Evolutionary conservation across 140 eudicot genomes (phyloP).

Genomic region (Senecio squalidus): DNA sequence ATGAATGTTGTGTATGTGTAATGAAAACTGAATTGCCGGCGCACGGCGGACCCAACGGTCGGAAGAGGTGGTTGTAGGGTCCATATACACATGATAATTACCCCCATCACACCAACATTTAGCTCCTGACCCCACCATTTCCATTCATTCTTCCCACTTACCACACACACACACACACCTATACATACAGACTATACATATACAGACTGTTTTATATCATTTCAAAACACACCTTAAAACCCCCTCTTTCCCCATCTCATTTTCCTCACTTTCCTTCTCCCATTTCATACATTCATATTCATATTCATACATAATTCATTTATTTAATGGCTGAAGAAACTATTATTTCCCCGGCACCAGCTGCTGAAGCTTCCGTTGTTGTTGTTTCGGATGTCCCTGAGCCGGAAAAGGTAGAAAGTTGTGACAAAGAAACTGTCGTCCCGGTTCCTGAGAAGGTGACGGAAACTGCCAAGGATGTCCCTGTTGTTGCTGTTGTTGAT

Average conservation of each 20-base stretch:
- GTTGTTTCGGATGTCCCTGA: slow-evolving; percentile 44
- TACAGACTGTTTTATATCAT: slow-evolving; percentile 1
- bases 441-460: slow-evolving; percentile 11
- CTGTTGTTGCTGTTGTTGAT: slow-evolving; percentile 35
- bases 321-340: slow-evolving; percentile 39
- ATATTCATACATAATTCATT: not conserved
- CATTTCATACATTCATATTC: not conserved
- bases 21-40: slow-evolving; percentile 25
- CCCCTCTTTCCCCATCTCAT: not conserved
- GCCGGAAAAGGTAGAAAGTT: slow-evolving; percentile 34
- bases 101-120: slow-evolving; percentile 43
- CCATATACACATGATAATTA: slow-evolving; percentile 29
- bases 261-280: not conserved
- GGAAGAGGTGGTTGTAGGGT: slow-evolving; percentile 22
- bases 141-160: not conserved
- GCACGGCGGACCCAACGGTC: slow-evolving; percentile 35
- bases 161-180: not conserved
- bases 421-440: slow-evolving; percentile 16
- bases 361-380: slow-evolving; percentile 13
- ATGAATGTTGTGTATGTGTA: too few species aligned
- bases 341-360: slow-evolving; percentile 5
- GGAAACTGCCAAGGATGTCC: slow-evolving; percentile 18
- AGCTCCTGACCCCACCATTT: slow-evolving; percentile 36
- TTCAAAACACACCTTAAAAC: not conserved
- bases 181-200: not conserved